Evolutionary conservation across 495 filamentous ascomycete genomes (phyloP), one percentile per base, ranked within the genome.

Genomic region (Neurospora pannonica): DNA sequence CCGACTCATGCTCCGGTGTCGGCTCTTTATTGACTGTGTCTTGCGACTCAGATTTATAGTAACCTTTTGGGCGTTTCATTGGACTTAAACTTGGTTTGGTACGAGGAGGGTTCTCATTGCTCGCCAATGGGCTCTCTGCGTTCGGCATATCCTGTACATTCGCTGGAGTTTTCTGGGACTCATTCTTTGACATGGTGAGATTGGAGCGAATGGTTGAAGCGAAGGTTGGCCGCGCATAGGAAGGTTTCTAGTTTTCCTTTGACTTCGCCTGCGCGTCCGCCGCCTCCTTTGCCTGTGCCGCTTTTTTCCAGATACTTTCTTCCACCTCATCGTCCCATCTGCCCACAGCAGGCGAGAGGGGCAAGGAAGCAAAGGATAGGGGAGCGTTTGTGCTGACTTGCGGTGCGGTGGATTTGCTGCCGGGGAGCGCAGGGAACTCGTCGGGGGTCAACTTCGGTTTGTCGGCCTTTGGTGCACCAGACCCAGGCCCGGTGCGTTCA

Each of bases 321-420:
- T 79, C 81, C 77, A 87, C 81, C 78, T 87, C 84, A 37, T 87
- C 85, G 28, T 84, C 84, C 85, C 85, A 87, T 70, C 81, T 83
- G 7, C 84, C 84, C 11, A 85, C 72, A 2, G 78, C 78, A 28
- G 81, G 78, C 40, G 81, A 81, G 7, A 81, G 38, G 5, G 79
- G 79, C 54, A 67, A 36, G 28, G 54, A 67, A 31, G 54, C 54
- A 67, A 67, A 67, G 24, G 54, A 67, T 34, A 67, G 6, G 15
- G 54, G 28, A 17, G 54, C 28, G 2, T 19, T 67, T 17, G 28
- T 36, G 28, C 54, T 67, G 54, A 36, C 31, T 67, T 67, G 28
- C 31, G 54, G 15, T 67, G 28, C 54, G 28, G 28, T 67, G 5
- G 54, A 8, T 34, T 67, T 67, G 54, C 54, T 67, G 24, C 71